Conservation (phyloP, 176 grass and related monocot genomes). For the Eremochloa ophiuroides region DNA sequence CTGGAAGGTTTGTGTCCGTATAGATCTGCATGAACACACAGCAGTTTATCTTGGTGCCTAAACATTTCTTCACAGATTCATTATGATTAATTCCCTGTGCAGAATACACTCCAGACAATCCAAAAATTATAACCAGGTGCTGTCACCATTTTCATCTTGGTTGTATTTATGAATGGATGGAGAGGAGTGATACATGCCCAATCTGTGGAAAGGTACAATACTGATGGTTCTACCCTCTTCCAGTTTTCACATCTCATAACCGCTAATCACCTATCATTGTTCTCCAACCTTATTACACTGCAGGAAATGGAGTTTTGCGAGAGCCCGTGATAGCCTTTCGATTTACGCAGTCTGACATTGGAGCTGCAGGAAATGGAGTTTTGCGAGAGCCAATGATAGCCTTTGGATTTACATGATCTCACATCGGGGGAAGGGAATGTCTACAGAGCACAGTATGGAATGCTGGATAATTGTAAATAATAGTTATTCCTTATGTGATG, state of each 20-base stretch:
- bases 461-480: conserved; percentile 58
- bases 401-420: not conserved
- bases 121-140: conserved; percentile 79
- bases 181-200: conserved; percentile 86
- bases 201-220: conserved; percentile 69
- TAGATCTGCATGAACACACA: not conserved
- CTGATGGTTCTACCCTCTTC: not conserved
- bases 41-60: not conserved
- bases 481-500: conserved; percentile 2
- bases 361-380: conserved; percentile 46
- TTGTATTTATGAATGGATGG: conserved; percentile 99
- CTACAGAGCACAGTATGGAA: conserved; percentile 4
- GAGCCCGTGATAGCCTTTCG: conserved; percentile 50
- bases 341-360: too few species aligned
- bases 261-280: not conserved
- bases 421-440: conserved; percentile 9
- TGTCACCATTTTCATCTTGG: conserved; percentile 92
- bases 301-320: conserved; percentile 95
- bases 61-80: not conserved
- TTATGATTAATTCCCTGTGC: conserved; percentile 1
- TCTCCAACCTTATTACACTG: conserved; percentile 28
- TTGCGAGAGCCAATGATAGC: conserved; percentile 64
- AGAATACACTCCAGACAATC: conserved; percentile 87
- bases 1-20: conserved; percentile 59
- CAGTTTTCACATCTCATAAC: conserved; percentile 6